These are phyloP conservation scores for Globisporangium nagaii DNA, from an alignment of 352 stramenopile species.

Conservation along the genomic window DNA sequence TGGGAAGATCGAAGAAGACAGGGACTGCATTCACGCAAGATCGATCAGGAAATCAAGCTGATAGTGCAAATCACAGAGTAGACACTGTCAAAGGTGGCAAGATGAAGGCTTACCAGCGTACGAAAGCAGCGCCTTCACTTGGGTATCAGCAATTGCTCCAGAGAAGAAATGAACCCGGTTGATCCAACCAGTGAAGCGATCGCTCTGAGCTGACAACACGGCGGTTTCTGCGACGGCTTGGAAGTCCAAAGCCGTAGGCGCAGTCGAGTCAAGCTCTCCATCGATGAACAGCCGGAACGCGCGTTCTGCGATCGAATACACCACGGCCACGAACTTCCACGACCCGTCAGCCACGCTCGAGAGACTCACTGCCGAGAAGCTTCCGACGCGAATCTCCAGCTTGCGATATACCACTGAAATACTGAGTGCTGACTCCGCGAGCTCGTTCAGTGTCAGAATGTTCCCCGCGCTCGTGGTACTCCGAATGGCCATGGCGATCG, in stretches of 20 bases:
- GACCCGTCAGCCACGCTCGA: neutral
- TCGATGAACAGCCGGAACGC: neutral
- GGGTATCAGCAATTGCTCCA: slow-evolving; percentile 21
- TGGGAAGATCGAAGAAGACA: neutral
- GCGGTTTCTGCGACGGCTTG: slow-evolving; percentile 1
- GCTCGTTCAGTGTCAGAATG: neutral
- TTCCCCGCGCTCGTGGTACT: neutral
- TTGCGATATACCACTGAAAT: neutral
- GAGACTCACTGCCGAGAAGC: neutral
- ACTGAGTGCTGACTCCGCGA: neutral
- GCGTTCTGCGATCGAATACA: neutral
- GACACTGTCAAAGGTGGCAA: no score
- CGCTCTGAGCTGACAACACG: slow-evolving; percentile 15
- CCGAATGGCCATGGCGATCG: slow-evolving; percentile 22
- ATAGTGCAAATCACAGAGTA: no score
- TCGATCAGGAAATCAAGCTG: no score
- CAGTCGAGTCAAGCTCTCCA: slow-evolving; percentile 1
- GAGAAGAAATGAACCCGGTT: slow-evolving; percentile 38
- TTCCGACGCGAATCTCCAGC: neutral
- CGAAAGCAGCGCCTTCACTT: slow-evolving; percentile 30
- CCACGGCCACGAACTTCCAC: slow-evolving; percentile 6
- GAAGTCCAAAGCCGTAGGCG: neutral
- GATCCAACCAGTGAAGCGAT: slow-evolving; percentile 40
- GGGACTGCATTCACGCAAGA: neutral
- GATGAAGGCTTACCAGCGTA: slow-evolving; percentile 29